phyloP scores from a whole-genome alignment of 225 moss, liverwort and hornwort genomes.

The Ulota crispa region DNA sequence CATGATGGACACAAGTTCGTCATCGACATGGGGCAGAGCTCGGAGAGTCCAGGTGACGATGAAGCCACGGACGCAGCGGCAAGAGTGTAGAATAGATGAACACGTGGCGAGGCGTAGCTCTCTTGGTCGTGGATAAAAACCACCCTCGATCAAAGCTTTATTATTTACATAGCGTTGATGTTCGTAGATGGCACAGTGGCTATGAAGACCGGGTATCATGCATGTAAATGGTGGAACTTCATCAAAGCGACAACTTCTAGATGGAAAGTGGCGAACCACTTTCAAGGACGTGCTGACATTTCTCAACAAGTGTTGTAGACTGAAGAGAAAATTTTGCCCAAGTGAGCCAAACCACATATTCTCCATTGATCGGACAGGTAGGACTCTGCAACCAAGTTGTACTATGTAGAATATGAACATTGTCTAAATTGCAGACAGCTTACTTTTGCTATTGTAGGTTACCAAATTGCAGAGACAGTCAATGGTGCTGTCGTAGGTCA shows the following conservation, averaged over 20 bases:
- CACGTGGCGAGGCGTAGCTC: not conserved
- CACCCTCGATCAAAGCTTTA: not conserved
- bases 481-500: not conserved
- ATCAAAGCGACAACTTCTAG: not conserved
- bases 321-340: not conserved
- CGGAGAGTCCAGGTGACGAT: not conserved
- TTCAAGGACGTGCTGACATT: not conserved
- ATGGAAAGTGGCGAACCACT: no score
- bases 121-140: not conserved
- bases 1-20: slow-evolving; percentile 48
- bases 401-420: not conserved
- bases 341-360: not conserved
- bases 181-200: not conserved
- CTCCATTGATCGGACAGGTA: not conserved
- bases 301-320: not conserved
- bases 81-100: not conserved
- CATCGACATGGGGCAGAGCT: slow-evolving; percentile 33
- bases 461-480: not conserved
- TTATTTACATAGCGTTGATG: not conserved
- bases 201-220: not conserved
- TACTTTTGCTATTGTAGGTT: no score
- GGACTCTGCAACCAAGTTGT: not conserved
- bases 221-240: not conserved
- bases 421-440: no score
- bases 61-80: not conserved